A percentile compares a stretch with the other conserved stretches of the same genome.
These are phyloP conservation scores for Chlorociboria aeruginascens DNA, from an alignment of 495 filamentous ascomycete species.

Conservation along the genomic window DNA sequence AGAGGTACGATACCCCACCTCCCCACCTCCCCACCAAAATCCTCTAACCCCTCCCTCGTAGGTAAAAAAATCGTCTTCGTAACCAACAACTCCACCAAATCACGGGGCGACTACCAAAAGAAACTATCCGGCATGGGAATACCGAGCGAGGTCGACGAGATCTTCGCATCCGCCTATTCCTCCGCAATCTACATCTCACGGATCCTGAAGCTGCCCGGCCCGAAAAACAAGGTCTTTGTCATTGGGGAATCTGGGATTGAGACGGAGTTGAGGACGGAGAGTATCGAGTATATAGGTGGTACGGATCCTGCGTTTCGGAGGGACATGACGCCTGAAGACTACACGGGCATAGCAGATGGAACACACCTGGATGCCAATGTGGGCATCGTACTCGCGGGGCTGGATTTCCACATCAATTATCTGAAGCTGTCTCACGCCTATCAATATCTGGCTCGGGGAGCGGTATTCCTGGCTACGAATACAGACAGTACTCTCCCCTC, in stretches of 20 bases:
- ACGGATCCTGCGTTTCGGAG: slow-evolving; percentile 70
- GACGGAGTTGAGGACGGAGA: slow-evolving; percentile 67
- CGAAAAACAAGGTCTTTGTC: slow-evolving; percentile 86
- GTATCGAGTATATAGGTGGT: slow-evolving; percentile 72
- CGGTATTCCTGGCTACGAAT: slow-evolving; percentile 91
- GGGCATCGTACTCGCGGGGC: slow-evolving; percentile 73
- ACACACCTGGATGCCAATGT: slow-evolving; percentile 75
- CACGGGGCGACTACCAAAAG: slow-evolving; percentile 79
- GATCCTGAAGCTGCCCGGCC: slow-evolving; percentile 63
- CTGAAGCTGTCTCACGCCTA: slow-evolving; percentile 73
- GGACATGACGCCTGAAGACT: slow-evolving; percentile 70
- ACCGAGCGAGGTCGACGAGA: slow-evolving; percentile 67
- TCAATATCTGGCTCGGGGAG: slow-evolving; percentile 74
- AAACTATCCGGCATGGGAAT: slow-evolving; percentile 81
- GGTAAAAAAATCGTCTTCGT: slow-evolving; percentile 94
- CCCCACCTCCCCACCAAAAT: not conserved
- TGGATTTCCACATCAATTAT: slow-evolving; percentile 92
- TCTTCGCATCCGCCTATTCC: slow-evolving; percentile 92
- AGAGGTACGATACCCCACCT: slow-evolving; percentile 43
- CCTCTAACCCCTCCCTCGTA: slow-evolving; percentile 21
- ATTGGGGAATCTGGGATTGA: slow-evolving; percentile 89
- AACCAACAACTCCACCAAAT: slow-evolving; percentile 98
- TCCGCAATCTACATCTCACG: slow-evolving; percentile 92
- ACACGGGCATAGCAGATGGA: slow-evolving; percentile 59
- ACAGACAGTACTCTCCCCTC: slow-evolving; percentile 77